Base-by-base conservation (phyloP, 2,329 filamentous ascomycete species). In the Colletotrichum cereale region DNA sequence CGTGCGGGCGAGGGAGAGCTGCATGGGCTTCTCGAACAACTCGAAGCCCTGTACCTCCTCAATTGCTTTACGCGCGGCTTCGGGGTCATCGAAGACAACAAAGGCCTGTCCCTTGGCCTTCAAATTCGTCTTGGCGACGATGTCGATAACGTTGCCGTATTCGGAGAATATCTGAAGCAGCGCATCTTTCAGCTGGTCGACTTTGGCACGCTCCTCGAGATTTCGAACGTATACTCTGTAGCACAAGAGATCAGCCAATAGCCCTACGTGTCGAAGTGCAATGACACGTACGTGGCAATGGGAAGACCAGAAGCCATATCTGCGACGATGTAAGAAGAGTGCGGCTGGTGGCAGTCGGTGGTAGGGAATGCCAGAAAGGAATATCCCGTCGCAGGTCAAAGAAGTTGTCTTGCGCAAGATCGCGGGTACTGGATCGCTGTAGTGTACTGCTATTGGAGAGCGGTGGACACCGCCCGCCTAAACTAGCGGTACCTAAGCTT, bases 81-180 rank as follows among this genome's bases (percentile, higher is more conserved):
- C 92, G n/a, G 92, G 85, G 73, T 86, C 88, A 76, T 97, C 94
- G 80, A 95, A 98, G 56, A 98, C 95, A 61, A 99, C 84, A 79
- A 99, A 99, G 0, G 96, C 96, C 83, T 99, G 96, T 16, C 96
- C 96, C 80, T 97, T 98, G 53, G 94, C 93, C 80, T 93, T 95
- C 38, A 98, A 83, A 81, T 97, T 98, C 74, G 90, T 94, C 85
- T 97, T 97, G 55, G 93, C 93, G 71, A 97, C 89, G 62, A 97
- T 89, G 74, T 97, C 95, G 76, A 97, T 84, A 73, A 97, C 90
- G 68, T 86, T 91, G 74, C 96, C 96, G 82, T 96, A 98, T 81
- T 97, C 93, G 74, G 91, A 91, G 84, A 98, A 98, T 77, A 98
- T 87, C 74, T 91, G 90, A 29, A 83, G 84, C 21, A 99, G 87